These are phyloP conservation scores for Pichia sp. DNA, from an alignment of 1,139 yeast genomes.

Conservation along the genomic window DNA sequence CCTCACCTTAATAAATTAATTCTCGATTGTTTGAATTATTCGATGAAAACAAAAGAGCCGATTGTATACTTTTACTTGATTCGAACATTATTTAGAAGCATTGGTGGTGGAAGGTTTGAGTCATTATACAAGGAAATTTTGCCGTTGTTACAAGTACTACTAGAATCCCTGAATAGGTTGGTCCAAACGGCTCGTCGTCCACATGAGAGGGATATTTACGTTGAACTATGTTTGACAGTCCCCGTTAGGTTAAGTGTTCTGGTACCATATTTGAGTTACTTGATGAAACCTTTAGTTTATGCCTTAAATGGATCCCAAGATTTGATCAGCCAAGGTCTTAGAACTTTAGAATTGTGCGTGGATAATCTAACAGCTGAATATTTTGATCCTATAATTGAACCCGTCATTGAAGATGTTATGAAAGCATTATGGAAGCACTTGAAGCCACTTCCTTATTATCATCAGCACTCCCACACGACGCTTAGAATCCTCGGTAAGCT, in stretches of 20 bases:
- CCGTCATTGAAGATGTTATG: slow-evolving; percentile 91
- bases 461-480: slow-evolving; percentile 92
- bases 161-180: slow-evolving; percentile 81
- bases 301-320: slow-evolving; percentile 92
- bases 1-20: slow-evolving; percentile 86
- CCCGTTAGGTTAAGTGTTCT: slow-evolving; percentile 91
- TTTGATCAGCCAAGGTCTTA: slow-evolving; percentile 84
- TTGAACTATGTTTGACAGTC: slow-evolving; percentile 88
- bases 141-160: slow-evolving; percentile 80
- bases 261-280: slow-evolving; percentile 84
- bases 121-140: slow-evolving; percentile 85
- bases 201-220: slow-evolving; percentile 88
- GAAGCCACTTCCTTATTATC: slow-evolving; percentile 88
- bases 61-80: slow-evolving; percentile 83
- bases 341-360: slow-evolving; percentile 94
- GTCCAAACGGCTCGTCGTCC: slow-evolving; percentile 81
- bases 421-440: slow-evolving; percentile 88
- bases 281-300: slow-evolving; percentile 85
- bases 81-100: slow-evolving; percentile 85
- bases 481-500: slow-evolving; percentile 88
- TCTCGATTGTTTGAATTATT: slow-evolving; percentile 69
- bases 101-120: slow-evolving; percentile 95
- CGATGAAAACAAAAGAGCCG: slow-evolving; percentile 91
- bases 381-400: slow-evolving; percentile 94
- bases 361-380: slow-evolving; percentile 95